Percentiles rank a stretch among this genome's conserved stretches.
Conservation (phyloP, 805 yeast genomes). For the Wickerhamiella musiphila region DNA sequence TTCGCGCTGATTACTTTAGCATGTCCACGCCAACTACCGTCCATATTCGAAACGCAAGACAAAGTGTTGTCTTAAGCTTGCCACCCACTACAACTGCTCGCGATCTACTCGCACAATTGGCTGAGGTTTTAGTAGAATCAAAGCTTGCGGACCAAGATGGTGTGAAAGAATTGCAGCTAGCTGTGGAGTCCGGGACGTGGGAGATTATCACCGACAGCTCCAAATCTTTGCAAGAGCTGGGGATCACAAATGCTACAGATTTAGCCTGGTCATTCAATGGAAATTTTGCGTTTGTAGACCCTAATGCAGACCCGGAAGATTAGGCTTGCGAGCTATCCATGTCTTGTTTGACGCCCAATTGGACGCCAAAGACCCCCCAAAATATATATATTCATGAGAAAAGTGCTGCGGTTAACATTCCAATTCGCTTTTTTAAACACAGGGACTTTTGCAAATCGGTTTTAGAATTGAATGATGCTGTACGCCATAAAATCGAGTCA, state of each 20-base stretch:
- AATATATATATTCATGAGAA: neutral
- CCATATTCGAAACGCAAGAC: conserved; percentile 9
- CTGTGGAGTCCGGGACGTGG: conserved; percentile 7
- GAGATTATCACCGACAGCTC: conserved; percentile 8
- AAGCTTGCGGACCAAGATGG: conserved; percentile 10
- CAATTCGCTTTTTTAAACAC: neutral
- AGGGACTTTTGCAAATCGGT: neutral
- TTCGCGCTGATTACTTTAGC: too few species aligned
- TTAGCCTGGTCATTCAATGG: conserved; percentile 10
- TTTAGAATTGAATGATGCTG: neutral
- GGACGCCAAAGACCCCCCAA: too few species aligned
- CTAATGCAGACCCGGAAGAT: neutral
- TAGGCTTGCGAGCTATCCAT: too few species aligned
- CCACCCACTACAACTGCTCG: conserved; percentile 5
- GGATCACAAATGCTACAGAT: conserved; percentile 5
- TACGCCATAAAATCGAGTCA: too few species aligned
- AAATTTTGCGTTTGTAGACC: conserved; percentile 5
- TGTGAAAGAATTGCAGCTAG: conserved; percentile 12
- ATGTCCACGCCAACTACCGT: conserved; percentile 6
- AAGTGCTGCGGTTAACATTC: neutral
- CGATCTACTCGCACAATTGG: conserved; percentile 13
- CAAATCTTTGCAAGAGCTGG: conserved; percentile 4
- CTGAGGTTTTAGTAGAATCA: conserved; percentile 14
- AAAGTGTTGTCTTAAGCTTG: conserved; percentile 8
- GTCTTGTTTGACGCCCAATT: too few species aligned